These are phyloP conservation scores for Linnemannia schmuckeri DNA, from an alignment of 192 early-diverging fungal species.

Conservation along the genomic window DNA sequence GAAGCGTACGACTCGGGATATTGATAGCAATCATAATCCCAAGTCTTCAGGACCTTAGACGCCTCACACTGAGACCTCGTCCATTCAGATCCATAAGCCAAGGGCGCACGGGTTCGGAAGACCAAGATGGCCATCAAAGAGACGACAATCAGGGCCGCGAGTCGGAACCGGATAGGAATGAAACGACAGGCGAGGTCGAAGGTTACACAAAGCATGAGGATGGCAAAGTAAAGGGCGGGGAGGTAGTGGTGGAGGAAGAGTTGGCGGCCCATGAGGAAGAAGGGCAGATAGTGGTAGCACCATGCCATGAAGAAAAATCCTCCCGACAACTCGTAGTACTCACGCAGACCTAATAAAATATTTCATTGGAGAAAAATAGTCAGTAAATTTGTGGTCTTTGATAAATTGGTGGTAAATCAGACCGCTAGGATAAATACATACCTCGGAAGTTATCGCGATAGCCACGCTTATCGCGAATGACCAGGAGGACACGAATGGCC, in stretches of 20 bases:
- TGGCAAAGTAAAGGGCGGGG: constrained; percentile 89
- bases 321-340: constrained; percentile 68
- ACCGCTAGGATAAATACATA: constrained; percentile 1
- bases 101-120: constrained; percentile 78
- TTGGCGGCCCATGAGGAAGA: constrained; percentile 92
- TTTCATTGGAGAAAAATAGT: background rate
- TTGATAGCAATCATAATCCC: constrained; percentile 86
- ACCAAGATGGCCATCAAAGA: constrained; percentile 70
- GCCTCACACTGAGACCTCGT: constrained; percentile 79
- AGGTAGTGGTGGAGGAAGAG: constrained; percentile 95
- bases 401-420: no score
- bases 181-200: constrained; percentile 84
- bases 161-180: constrained; percentile 64
- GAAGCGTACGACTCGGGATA: constrained; percentile 29
- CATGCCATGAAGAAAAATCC: constrained; percentile 84
- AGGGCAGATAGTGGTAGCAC: constrained; percentile 89
- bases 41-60: constrained; percentile 84
- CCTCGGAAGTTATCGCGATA: constrained; percentile 59
- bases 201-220: constrained; percentile 77
- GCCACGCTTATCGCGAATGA: constrained; percentile 71
- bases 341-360: constrained; percentile 54
- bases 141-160: constrained; percentile 62
- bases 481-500: constrained; percentile 65
- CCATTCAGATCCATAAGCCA: constrained; percentile 88
- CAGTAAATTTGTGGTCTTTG: background rate